Base-by-base conservation (phyloP, 306 rosid genomes). In the Rosa lucieae region DNA sequence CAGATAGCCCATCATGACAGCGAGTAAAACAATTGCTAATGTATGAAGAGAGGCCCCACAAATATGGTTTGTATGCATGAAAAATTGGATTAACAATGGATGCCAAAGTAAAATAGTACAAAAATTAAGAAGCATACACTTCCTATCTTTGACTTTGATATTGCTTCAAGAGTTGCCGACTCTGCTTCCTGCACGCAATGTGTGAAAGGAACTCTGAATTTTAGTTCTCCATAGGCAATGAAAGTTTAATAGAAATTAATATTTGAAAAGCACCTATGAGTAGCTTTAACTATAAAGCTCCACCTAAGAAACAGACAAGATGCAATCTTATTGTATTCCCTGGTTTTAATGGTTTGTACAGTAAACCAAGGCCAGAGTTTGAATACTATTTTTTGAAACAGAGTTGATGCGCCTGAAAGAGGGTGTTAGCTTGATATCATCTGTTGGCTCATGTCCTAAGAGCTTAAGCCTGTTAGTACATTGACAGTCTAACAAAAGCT, bases 101-200 rank as follows among this genome's bases (percentile, higher is more conserved):
- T 18, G 55, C 78, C 42, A 44, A 43, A 11, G 70, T 43, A 79
- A 71, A 51, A 79, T 78, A 55, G 58, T 69, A 72, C 80, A 69
- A 61, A 75, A 80, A 62, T 40, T 39, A 78, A 78, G 32, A 67
- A 48, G 51, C 96, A 79, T 91, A 95, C 97, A 82, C 85, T 91
- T 87, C 97, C 98, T 74, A 85, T 79, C 89, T 89, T 95, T 72
- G 98, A 92, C 89, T 90, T 91, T 68, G 99, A 94, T 78, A 88
- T 91, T 80, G 97, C 99, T 86, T 95, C 99, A 70, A 95, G 97
- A 67, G 96, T 92, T 62, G 98, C 97, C 29, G 92, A 80, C 87
- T 95, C 99, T 80, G 92, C 89, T 87, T 95, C 99, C 99, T 95
- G 92, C 86, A 81, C 43, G 53, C 73, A 77, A 86, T 32, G 70